phyloP scores from a whole-genome alignment of 495 filamentous ascomycete species.

The Aspergillus coremiiformis region DNA sequence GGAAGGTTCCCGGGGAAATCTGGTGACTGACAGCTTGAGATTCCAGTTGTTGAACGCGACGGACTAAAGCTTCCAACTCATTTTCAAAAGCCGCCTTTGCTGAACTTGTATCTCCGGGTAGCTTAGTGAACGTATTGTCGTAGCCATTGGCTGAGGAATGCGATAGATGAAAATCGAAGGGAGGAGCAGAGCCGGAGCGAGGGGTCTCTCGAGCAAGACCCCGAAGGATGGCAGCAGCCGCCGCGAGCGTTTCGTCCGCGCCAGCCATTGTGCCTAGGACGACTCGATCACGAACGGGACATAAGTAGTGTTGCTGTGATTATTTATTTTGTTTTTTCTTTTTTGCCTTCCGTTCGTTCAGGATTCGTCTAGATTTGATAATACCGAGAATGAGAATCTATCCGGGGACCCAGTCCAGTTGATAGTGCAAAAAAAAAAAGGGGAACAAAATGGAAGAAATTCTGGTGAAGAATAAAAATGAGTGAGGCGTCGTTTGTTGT shows the following conservation, averaged over 20 bases:
- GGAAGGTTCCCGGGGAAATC: conserved; percentile 56
- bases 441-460: conserved; percentile 6
- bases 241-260: conserved; percentile 55
- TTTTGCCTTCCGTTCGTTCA: not conserved
- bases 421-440: not conserved
- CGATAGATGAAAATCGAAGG: conserved; percentile 33
- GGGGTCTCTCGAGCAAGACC: conserved; percentile 49
- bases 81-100: conserved; percentile 63
- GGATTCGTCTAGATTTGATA: not conserved
- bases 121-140: conserved; percentile 40
- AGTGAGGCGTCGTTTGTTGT: too few relatives aligned
- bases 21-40: conserved; percentile 53
- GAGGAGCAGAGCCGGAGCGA: conserved; percentile 31
- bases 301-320: conserved; percentile 13
- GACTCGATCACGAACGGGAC: conserved; percentile 22
- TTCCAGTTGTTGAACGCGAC: conserved; percentile 63
- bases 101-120: conserved; percentile 57
- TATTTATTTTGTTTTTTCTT: conserved; percentile 4
- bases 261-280: conserved; percentile 44
- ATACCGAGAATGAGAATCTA: not conserved
- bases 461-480: not conserved
- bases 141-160: conserved; percentile 28
- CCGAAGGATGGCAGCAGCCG: conserved; percentile 55
- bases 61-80: conserved; percentile 61
- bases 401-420: not conserved